Conservation (phyloP, 148 eudicot genomes). For the Rhododendron williamsianum region DNA sequence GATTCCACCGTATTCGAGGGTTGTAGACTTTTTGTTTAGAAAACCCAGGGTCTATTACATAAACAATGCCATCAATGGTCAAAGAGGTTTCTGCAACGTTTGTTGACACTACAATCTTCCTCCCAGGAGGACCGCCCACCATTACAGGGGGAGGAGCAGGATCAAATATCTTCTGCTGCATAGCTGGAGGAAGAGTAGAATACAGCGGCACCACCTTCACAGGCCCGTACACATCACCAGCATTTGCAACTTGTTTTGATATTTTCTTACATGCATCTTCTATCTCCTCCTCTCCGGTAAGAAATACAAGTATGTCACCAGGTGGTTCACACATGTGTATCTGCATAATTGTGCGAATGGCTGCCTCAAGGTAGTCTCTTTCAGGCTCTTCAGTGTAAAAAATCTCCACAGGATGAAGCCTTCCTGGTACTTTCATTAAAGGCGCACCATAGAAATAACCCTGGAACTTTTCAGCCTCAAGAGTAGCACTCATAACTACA, state of each 20-base stretch:
- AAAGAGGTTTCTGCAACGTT: constrained; percentile 71
- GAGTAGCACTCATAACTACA: constrained; percentile 96
- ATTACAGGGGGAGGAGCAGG: constrained; percentile 30
- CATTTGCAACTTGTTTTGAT: constrained; percentile 20
- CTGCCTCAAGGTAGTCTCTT: constrained; percentile 86
- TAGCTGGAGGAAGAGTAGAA: constrained; percentile 31
- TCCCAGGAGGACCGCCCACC: constrained; percentile 72
- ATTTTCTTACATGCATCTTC: constrained; percentile 28
- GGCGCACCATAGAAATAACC: constrained; percentile 75
- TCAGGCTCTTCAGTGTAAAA: constrained; percentile 83
- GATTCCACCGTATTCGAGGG: constrained; percentile 75
- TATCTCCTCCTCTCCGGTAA: constrained; percentile 34
- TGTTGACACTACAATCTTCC: constrained; percentile 71
- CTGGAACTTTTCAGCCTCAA: constrained; percentile 93
- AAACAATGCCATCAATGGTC: constrained; percentile 71
- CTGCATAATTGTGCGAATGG: constrained; percentile 80
- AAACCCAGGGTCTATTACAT: constrained; percentile 70
- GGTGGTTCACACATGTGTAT: constrained; percentile 66
- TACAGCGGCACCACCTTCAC: constrained; percentile 26
- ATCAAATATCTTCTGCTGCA: constrained; percentile 33
- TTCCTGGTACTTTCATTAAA: constrained; percentile 89
- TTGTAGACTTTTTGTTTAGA: constrained; percentile 67
- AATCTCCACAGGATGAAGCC: constrained; percentile 89
- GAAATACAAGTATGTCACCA: constrained; percentile 52
- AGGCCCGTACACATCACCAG: constrained; percentile 23